Evolutionary conservation across 306 rosid species (phyloP), one percentile per base, ranked within the genome.

Genomic region (Senna tora): DNA sequence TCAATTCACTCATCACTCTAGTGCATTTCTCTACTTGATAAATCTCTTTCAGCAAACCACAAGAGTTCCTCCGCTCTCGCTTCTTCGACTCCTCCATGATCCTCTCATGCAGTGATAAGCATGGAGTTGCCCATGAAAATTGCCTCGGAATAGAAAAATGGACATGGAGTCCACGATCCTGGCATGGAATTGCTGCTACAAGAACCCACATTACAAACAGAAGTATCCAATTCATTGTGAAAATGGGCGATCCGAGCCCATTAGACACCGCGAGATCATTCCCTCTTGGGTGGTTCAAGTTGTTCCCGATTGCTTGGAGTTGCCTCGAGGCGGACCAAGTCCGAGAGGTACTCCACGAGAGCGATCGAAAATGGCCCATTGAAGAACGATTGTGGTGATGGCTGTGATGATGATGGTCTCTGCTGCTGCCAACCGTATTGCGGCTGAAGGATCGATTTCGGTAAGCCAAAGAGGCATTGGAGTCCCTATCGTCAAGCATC

Each of bases 121-220:
- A 39, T 4, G 97, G 80, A 56, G 56, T 83, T 16, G 96, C 91
- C 98, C 97, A 94, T 5, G 74, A 4, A 34, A 74, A 86, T 16
- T 77, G 80, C 89, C 92, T 78, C 3, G 97, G 87, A 54, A 82
- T 72, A 12, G 84, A 62, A 67, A 91, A 89, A 76, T 94, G 97
- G 13, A 84, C 95, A 20, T 87, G 86, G 34, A 94, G 78, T 5
- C 98, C 98, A 0, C 98, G 85, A 80, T 94, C 98, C 81, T 94
- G 98, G 88, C 98, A 94, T 1, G 98, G 98, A 76, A 94, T 91
- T 5, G 98, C 97, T 8, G 98, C 98, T 50, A 94, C 97, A 74
- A 94, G 80, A 28, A 89, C 87, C 97, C 96, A 94, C 95, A 85
- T 89, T 57, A 89, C 87, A 54, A 94, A 91, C 78, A 94, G 58